Evolutionary conservation across 179 eudicot species (phyloP).

Genomic region (Camellia oleifera): DNA sequence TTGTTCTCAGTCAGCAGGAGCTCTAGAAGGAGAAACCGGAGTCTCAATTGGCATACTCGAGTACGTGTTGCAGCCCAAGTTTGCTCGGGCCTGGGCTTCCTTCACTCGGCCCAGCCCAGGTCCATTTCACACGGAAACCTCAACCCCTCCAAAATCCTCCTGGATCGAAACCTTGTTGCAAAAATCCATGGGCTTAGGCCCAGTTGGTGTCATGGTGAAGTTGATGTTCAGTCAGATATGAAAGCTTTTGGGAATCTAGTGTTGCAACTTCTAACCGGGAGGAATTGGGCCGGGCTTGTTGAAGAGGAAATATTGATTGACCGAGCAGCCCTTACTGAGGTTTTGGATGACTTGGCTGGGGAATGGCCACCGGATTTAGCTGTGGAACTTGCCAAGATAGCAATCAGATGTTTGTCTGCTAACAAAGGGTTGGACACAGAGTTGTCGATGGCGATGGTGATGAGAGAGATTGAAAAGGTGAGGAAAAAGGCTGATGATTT

Average conservation of each 20-base stretch:
- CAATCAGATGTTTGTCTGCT: conserved; percentile 39
- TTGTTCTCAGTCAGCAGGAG: conserved; percentile 35
- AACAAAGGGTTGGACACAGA: conserved; percentile 10
- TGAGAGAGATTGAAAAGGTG: conserved; percentile 35
- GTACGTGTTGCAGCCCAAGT: conserved; percentile 62
- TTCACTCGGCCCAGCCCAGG: conserved; percentile 53
- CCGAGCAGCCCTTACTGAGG: conserved; percentile 19
- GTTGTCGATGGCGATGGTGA: conserved; percentile 25
- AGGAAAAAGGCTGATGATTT: conserved; percentile 51
- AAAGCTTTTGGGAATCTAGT: conserved; percentile 53
- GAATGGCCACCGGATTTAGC: conserved; percentile 69
- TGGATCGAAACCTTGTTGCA: conserved; percentile 48
- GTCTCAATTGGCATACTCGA: conserved; percentile 60
- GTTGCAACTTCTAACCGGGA: conserved; percentile 68
- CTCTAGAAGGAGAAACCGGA: conserved; percentile 30
- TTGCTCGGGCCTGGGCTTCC: conserved; percentile 51
- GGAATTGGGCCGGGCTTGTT: conserved; percentile 30
- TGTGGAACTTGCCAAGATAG: conserved; percentile 43
- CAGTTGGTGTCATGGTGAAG: conserved; percentile 18
- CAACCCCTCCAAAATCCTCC: conserved; percentile 56
- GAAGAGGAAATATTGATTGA: conserved; percentile 27
- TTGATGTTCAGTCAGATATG: conserved; percentile 36
- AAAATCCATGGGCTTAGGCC: conserved; percentile 43
- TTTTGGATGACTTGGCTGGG: conserved; percentile 57
- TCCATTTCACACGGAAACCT: conserved; percentile 52